Percentiles rank a stretch among this genome's conserved stretches.
phyloP scores from a whole-genome alignment of 306 rosid genomes.

The Canavalia ensiformis region DNA sequence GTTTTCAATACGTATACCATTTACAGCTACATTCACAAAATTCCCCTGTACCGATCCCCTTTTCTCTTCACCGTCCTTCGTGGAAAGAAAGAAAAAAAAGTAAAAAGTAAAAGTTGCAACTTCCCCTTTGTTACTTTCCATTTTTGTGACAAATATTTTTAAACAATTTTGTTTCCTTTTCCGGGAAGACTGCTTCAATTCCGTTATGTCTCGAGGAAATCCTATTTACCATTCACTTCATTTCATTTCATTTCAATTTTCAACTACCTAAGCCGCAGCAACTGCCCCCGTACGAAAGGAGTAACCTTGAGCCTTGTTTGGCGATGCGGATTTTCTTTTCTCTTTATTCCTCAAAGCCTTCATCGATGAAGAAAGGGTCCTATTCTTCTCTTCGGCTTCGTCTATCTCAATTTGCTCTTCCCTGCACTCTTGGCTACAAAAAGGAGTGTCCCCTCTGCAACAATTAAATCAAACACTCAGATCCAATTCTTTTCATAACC shows the following conservation, averaged over 20 bases:
- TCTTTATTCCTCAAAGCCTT: slow-evolving; percentile 76
- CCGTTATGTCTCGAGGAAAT: background rate
- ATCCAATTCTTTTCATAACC: background rate
- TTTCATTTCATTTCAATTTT: background rate
- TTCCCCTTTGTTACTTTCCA: slow-evolving; percentile 7
- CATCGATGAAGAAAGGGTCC: slow-evolving; percentile 69
- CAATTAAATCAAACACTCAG: background rate
- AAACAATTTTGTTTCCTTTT: background rate
- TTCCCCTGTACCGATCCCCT: slow-evolving; percentile 40
- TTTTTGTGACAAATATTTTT: background rate
- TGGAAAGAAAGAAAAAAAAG: slow-evolving; percentile 35
- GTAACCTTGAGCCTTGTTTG: slow-evolving; percentile 64
- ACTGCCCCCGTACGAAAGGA: slow-evolving; percentile 69
- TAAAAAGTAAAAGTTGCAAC: background rate
- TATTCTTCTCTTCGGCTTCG: slow-evolving; percentile 79
- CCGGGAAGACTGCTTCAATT: slow-evolving; percentile 19
- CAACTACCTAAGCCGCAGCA: slow-evolving; percentile 66
- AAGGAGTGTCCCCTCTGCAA: slow-evolving; percentile 94
- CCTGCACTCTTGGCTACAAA: slow-evolving; percentile 94
- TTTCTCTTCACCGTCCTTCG: slow-evolving; percentile 48
- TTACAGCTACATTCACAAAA: slow-evolving; percentile 48
- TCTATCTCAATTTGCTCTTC: slow-evolving; percentile 78
- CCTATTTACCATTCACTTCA: background rate
- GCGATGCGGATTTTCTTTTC: slow-evolving; percentile 65
- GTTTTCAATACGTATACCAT: slow-evolving; percentile 38